phyloP scores from a whole-genome alignment of 306 rosid genomes.

The Acacia crassicarpa region DNA sequence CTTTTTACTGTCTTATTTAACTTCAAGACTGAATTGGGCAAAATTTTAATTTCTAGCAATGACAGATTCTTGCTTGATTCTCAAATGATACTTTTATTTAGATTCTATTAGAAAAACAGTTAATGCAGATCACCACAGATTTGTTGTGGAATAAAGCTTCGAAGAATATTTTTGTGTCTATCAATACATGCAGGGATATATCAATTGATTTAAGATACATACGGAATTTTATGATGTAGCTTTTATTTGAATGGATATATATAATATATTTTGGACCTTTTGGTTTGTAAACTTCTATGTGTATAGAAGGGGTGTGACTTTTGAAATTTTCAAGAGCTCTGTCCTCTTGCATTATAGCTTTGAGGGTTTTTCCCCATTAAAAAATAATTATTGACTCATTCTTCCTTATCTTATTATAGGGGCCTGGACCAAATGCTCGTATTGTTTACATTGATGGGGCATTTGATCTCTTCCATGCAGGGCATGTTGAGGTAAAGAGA shows the following conservation, averaged over 20 bases:
- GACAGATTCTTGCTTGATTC: not conserved
- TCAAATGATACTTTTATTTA: not conserved
- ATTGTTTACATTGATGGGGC: conserved; percentile 98
- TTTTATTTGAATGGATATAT: not conserved
- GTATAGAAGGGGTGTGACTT: not conserved
- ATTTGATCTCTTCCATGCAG: conserved; percentile 98
- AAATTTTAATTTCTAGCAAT: not conserved
- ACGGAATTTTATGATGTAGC: not conserved
- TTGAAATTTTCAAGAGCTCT: not conserved
- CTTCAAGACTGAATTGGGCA: not conserved
- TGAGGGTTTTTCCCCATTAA: not conserved
- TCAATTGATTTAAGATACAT: not conserved
- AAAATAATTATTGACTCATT: not conserved
- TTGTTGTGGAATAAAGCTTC: not conserved
- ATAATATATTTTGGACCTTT: not conserved
- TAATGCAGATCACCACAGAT: not conserved
- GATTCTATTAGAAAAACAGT: not conserved
- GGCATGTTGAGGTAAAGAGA: conserved; percentile 85
- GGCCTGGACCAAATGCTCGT: conserved; percentile 93
- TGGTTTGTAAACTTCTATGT: not conserved
- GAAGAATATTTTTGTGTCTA: not conserved
- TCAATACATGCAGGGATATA: not conserved
- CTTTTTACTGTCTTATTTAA: not conserved
- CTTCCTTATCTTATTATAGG: conserved; percentile 50
- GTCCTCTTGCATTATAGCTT: conserved; percentile 16